A percentile compares a stretch with the other conserved stretches of the same genome.
These are phyloP conservation scores for Curvularia hawaiiensis DNA, from an alignment of 2,329 filamentous ascomycete species.

Conservation along the genomic window DNA sequence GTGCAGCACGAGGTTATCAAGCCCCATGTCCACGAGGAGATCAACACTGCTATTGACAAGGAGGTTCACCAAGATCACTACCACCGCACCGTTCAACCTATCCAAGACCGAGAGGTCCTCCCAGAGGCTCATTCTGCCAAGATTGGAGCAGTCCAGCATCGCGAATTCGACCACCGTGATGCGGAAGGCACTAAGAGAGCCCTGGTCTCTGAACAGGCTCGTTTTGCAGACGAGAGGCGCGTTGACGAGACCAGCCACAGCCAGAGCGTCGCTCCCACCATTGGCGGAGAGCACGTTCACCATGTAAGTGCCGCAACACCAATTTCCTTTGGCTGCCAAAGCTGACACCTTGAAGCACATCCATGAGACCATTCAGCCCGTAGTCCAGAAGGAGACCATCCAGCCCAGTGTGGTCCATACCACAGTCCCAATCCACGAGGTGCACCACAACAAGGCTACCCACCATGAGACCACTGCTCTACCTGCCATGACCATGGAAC, in stretches of 20 bases:
- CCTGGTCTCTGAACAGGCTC: slow-evolving; percentile 55
- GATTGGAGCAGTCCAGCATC: slow-evolving; percentile 63
- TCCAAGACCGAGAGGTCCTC: slow-evolving; percentile 60
- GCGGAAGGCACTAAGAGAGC: slow-evolving; percentile 44
- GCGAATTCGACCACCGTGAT: slow-evolving; percentile 66
- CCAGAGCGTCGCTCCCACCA: slow-evolving; percentile 53
- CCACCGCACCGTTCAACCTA: slow-evolving; percentile 71
- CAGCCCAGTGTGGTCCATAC: slow-evolving; percentile 73
- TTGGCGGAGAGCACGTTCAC: slow-evolving; percentile 67
- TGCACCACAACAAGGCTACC: slow-evolving; percentile 69
- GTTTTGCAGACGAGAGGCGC: slow-evolving; percentile 59
- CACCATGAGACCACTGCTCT: slow-evolving; percentile 69
- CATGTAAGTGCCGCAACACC: slow-evolving; percentile 47
- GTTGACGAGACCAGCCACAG: slow-evolving; percentile 58
- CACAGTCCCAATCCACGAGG: slow-evolving; percentile 73
- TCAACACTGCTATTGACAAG: slow-evolving; percentile 66
- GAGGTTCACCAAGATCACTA: slow-evolving; percentile 76
- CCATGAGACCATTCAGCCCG: slow-evolving; percentile 72
- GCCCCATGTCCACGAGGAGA: slow-evolving; percentile 65
- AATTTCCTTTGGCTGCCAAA: neutral
- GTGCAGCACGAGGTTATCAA: slow-evolving; percentile 66
- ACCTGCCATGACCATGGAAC: slow-evolving; percentile 66
- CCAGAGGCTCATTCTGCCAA: slow-evolving; percentile 69
- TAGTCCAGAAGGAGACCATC: slow-evolving; percentile 71
- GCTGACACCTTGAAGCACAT: slow-evolving; percentile 51